These are phyloP conservation scores for Exophiala oligosperma DNA, from an alignment of 2,329 filamentous ascomycete species.

Conservation along the genomic window DNA sequence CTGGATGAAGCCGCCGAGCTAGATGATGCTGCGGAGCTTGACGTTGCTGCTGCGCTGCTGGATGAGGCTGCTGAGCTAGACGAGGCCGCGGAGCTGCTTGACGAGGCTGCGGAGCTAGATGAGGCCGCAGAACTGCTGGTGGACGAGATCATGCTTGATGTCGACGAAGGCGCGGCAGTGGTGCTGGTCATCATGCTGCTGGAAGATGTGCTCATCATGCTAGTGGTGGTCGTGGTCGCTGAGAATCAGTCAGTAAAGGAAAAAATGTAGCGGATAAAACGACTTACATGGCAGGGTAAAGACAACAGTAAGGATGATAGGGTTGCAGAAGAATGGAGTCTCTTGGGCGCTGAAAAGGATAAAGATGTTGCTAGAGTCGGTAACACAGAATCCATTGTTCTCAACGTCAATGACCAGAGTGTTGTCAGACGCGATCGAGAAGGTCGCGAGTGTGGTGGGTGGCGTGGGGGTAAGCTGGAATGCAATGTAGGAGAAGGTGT, in stretches of 20 bases:
- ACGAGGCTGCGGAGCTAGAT: no score
- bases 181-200: not conserved
- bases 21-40: not conserved
- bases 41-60: not conserved
- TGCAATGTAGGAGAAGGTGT: constrained; percentile 13
- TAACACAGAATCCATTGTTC: constrained; percentile 1
- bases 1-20: not conserved
- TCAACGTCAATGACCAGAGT: not conserved
- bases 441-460: not conserved
- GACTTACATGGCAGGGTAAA: not conserved
- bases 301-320: not conserved
- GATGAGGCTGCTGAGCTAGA: no score
- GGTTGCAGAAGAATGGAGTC: not conserved
- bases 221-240: not conserved
- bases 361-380: not conserved
- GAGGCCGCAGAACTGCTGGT: no score
- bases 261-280: not conserved
- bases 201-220: not conserved
- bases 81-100: no score
- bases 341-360: not conserved
- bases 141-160: no score
- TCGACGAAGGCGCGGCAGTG: no score
- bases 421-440: not conserved
- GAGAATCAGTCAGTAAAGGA: not conserved
- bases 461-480: constrained; percentile 8